Conservation (phyloP, 2,329 filamentous ascomycete genomes). For the Arthrobotrys sinensis region DNA sequence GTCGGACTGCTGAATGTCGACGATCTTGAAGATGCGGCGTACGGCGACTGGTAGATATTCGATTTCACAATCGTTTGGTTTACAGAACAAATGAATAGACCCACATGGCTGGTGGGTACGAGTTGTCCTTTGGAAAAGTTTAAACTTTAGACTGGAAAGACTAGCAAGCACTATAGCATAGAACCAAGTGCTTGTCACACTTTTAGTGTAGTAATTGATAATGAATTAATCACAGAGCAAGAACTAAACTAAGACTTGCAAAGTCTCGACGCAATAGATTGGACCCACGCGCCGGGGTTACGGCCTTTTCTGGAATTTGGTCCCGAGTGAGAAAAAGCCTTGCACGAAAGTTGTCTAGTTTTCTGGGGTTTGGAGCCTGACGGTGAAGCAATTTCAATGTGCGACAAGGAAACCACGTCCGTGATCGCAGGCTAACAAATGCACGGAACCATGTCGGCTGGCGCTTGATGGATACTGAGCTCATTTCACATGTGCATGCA, state of each 20-base stretch:
- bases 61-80: slow-evolving; percentile 13
- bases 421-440: slow-evolving; percentile 10
- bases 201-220: slow-evolving; percentile 29
- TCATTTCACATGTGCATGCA: slow-evolving; percentile 27
- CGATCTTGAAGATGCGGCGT: slow-evolving; percentile 71
- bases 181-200: slow-evolving; percentile 20
- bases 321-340: slow-evolving; percentile 35
- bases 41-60: slow-evolving; percentile 64
- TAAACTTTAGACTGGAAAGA: slow-evolving; percentile 32
- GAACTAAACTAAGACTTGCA: neutral
- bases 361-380: slow-evolving; percentile 18
- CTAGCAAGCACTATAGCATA: slow-evolving; percentile 2
- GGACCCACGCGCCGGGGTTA: slow-evolving; percentile 45
- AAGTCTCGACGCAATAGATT: slow-evolving; percentile 20
- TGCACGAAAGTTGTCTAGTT: slow-evolving; percentile 16
- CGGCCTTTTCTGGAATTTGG: slow-evolving; percentile 40
- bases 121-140: slow-evolving; percentile 57
- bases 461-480: slow-evolving; percentile 20
- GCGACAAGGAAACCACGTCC: slow-evolving; percentile 32
- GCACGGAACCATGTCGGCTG: slow-evolving; percentile 30
- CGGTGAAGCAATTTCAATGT: slow-evolving; percentile 21
- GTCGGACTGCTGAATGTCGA: slow-evolving; percentile 77
- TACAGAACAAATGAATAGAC: slow-evolving; percentile 47
- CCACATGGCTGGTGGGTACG: slow-evolving; percentile 26
- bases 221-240: slow-evolving; percentile 39